phyloP scores from a whole-genome alignment of 2,329 filamentous ascomycete species.

The Aspergillus uvarum region DNA sequence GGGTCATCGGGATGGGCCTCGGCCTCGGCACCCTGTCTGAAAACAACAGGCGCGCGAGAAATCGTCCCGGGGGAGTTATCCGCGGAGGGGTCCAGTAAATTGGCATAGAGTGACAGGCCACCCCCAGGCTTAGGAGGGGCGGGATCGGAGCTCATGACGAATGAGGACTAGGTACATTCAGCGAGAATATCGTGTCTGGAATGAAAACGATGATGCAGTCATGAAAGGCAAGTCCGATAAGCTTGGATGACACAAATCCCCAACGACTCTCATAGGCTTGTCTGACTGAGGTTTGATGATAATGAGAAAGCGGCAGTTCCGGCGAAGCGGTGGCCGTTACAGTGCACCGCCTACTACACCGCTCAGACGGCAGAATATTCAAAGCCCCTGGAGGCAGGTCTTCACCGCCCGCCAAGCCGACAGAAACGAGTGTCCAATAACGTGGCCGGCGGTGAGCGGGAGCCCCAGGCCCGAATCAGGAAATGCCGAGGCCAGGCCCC shows the following conservation, averaged over 20 bases:
- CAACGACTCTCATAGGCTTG: not conserved
- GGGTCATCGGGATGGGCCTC: conserved; percentile 50
- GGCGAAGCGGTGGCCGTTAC: not conserved
- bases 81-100: conserved; percentile 64
- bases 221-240: not conserved
- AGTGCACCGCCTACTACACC: not conserved
- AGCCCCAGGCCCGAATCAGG: not conserved
- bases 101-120: conserved; percentile 76
- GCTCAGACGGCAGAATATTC: not conserved
- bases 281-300: not conserved
- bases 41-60: conserved; percentile 72
- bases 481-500: conserved; percentile 1
- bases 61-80: conserved; percentile 61
- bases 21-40: conserved; percentile 57
- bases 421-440: not conserved
- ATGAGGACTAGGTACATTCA: not conserved
- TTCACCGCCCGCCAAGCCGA: not conserved
- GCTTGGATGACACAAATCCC: not conserved
- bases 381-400: not conserved
- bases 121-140: conserved; percentile 39
- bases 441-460: not conserved
- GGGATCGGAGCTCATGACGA: conserved; percentile 33
- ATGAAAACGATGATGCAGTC: not conserved
- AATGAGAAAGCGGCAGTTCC: not conserved
- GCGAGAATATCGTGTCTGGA: no score